phyloP scores from a whole-genome alignment of 305 asterid genomes.

The Rubia peregrina region DNA sequence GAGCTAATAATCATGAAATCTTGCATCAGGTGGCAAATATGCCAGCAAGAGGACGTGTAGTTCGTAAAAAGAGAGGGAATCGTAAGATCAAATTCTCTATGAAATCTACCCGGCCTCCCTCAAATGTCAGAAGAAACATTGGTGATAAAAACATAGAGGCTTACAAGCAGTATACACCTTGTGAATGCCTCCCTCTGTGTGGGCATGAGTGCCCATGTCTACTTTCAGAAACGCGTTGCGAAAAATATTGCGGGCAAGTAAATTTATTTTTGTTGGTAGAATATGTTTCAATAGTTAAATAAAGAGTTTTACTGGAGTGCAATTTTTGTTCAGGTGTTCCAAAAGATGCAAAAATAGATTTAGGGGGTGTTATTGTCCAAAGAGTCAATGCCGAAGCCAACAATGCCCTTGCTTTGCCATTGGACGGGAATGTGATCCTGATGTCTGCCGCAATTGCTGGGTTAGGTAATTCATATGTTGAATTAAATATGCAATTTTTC shows the following conservation, averaged over 20 bases:
- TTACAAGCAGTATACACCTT: constrained; percentile 69
- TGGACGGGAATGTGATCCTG: constrained; percentile 99
- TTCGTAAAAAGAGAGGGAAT: constrained; percentile 85
- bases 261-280: neutral
- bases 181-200: constrained; percentile 71
- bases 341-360: constrained; percentile 92
- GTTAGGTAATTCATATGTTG: constrained; percentile 46
- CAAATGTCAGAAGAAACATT: constrained; percentile 83
- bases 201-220: constrained; percentile 94
- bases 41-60: constrained; percentile 63
- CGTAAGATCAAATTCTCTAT: constrained; percentile 88
- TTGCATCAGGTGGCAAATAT: constrained; percentile 38
- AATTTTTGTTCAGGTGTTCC: constrained; percentile 59
- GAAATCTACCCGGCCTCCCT: constrained; percentile 97
- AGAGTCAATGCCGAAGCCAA: constrained; percentile 97
- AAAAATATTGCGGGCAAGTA: constrained; percentile 94
- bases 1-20: neutral
- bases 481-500: neutral
- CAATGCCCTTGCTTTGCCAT: constrained; percentile 99
- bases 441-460: constrained; percentile 99
- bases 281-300: neutral
- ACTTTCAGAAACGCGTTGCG: constrained; percentile 79
- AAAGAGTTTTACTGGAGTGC: neutral
- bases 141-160: constrained; percentile 75
- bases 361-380: constrained; percentile 98